phyloP scores from a whole-genome alignment of 164 flowering plant genomes.

The Tinospora cordifolia region DNA sequence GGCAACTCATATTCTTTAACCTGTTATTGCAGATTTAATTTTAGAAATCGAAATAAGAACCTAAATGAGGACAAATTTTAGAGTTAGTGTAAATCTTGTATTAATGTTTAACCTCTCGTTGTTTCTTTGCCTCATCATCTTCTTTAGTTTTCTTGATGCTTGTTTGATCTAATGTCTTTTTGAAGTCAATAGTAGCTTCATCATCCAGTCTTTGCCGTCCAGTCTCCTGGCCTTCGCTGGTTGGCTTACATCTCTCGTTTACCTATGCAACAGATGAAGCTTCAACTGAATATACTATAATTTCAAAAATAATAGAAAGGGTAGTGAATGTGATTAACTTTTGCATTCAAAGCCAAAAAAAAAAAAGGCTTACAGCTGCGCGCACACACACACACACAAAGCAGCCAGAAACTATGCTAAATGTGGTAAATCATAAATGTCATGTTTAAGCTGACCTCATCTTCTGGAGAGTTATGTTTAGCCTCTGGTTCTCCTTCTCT shows the following conservation, averaged over 20 bases:
- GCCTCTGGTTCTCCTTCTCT: no score
- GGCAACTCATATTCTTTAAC: slow-evolving; percentile 12
- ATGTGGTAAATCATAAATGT: no score
- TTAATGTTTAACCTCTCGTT: slow-evolving; percentile 18
- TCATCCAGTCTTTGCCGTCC: slow-evolving; percentile 9
- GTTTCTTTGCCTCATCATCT: slow-evolving; percentile 8
- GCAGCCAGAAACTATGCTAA: no score
- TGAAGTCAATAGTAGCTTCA: not conserved
- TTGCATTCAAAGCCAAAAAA: not conserved
- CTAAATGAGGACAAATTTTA: not conserved
- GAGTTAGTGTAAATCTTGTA: not conserved
- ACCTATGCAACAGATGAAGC: slow-evolving; percentile 10
- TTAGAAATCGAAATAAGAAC: not conserved
- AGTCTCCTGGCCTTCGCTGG: not conserved
- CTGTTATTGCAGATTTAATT: slow-evolving; percentile 17
- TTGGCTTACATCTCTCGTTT: slow-evolving; percentile 1
- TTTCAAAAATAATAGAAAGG: not conserved
- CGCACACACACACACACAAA: no score
- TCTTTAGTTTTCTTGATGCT: slow-evolving; percentile 8
- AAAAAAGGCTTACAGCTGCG: no score
- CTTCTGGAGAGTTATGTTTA: no score
- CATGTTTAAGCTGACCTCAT: no score
- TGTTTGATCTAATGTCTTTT: not conserved
- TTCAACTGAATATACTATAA: not conserved
- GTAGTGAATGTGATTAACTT: not conserved